phyloP scores from a whole-genome alignment of 2,329 filamentous ascomycete species.

The Botrytis fragariae region DNA sequence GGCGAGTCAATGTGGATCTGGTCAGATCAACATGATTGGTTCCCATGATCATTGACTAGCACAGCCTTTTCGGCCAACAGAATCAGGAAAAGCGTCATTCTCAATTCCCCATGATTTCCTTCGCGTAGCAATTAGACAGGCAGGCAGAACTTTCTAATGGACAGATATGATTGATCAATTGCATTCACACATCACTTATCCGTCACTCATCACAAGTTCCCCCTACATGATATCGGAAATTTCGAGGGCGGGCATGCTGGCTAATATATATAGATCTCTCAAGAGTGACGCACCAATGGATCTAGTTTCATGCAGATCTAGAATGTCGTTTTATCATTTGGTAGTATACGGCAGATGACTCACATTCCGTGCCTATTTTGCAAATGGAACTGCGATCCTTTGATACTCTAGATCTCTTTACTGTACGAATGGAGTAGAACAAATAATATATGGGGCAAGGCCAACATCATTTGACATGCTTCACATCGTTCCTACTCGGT shows the following conservation, averaged over 20 bases:
- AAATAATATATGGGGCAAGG: neutral
- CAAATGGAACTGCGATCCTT: neutral
- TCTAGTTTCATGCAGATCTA: neutral
- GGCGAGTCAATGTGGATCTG: slow-evolving; percentile 1
- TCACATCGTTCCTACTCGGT: neutral
- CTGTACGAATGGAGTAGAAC: neutral
- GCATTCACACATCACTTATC: neutral
- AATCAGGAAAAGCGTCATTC: slow-evolving; percentile 4
- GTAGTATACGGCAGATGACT: slow-evolving; percentile 3
- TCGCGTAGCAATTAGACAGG: slow-evolving; percentile 5
- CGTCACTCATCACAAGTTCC: neutral
- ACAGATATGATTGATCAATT: slow-evolving; percentile 8
- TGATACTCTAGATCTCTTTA: neutral
- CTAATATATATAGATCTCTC: neutral
- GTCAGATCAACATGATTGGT: neutral
- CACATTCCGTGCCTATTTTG: neutral
- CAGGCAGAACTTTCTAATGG: neutral
- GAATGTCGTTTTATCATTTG: neutral
- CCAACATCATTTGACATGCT: neutral
- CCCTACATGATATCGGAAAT: slow-evolving; percentile 1
- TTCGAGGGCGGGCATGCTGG: slow-evolving; percentile 3
- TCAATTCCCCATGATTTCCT: slow-evolving; percentile 1
- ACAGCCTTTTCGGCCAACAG: slow-evolving; percentile 15
- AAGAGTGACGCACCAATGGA: neutral
- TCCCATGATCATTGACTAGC: neutral